Base-by-base conservation (phyloP, 495 filamentous ascomycete species). In the Ramalina intermedia region DNA sequence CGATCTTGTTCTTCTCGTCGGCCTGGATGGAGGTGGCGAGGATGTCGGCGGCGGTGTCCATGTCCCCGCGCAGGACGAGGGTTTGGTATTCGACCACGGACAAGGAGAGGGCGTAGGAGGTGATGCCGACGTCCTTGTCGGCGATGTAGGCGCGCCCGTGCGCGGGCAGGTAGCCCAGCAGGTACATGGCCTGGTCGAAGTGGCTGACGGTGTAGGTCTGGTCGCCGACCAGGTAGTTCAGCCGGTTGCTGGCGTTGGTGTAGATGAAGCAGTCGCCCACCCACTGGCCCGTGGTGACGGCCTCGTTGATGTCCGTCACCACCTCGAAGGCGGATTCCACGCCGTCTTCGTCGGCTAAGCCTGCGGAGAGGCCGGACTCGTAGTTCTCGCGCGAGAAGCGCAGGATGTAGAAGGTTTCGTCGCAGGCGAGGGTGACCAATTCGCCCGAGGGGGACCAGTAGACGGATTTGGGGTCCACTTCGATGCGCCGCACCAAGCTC, bases 261-360 rank as follows among this genome's bases (percentile, higher is more conserved):
- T 96, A 99, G 61, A 96, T 89, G 71, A 99, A 91, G 68, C 89
- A 94, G 65, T 99, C 91, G 21, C 91, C 91, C 49, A 99, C 82
- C 91, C 91, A 99, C 68, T 91, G 81, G 41, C 87, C 91, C n/a
- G 93, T 95, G 42, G 85, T 81, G 40, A 96, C 85, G 53, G 75
- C 82, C 68, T 98, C 93, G 50, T 85, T 88, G 63, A 96, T 87
- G 60, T 96, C 91, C 20, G 87, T 93, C 43, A 96, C 81, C 35
- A 94, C 80, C 54, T 96, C 91, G 57, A 98, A 94, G 18, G 91
- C 91, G n/a, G 86, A 76, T 68, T 98, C 93, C 38, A 96, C 93
- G 41, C 91, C 91, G 66, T 98, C 93, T 47, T 96, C 93, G 49
- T 96, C 88, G 21, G 87, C 79, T 50, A 82, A 69, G 20, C 85